Evolutionary conservation across 768 basidiomycete species (phyloP), one percentile per base, ranked within the genome.

Genomic region (Boletus rubropictus): DNA sequence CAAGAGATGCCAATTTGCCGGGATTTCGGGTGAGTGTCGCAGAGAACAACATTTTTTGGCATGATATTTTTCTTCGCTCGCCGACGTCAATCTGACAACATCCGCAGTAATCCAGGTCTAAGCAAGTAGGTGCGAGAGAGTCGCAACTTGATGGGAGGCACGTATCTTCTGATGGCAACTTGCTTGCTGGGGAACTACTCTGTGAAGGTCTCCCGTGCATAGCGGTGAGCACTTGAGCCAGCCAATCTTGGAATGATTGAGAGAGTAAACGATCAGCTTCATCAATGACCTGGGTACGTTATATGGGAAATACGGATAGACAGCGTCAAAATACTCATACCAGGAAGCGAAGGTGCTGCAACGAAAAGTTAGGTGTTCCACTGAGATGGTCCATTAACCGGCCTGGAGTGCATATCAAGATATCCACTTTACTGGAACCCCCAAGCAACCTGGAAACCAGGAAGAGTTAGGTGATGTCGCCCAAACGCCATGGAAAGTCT

Each of bases 161-260:
- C 24, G 50, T 24, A 24, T 53, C 44, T 44, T 49, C 29, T 29
- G 39, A 36, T 40, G 50, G 27, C 37, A 39, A 14, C 48, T 48
- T 25, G 29, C 37, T 39, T 9, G 42, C 46, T 4, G 29, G 39
- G 14, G 42, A 35, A 12, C 29, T 17, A 22, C 27, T 48, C 20
- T 47, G 40, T 17, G 35, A 40, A 37, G 54, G 48, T 60, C 73
- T 53, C 63, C 75, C 72, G 31, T 69, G 77, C 9, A 82, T 86
- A 7, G 89, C 90, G n/a, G 77, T 69, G 7, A 96, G 71, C 4
- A 98, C 87, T 58, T 83, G 82, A 6, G 79, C 77, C 3, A 98
- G 72, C 95, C 94, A 99, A 62, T 91, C 89, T 66, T 98, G 93
- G 69, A 96, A 98, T 1, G 90, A 91, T 63, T 97, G 93, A 9